Base-by-base conservation (phyloP, 306 rosid species). In the Pachyrhizus erosus region DNA sequence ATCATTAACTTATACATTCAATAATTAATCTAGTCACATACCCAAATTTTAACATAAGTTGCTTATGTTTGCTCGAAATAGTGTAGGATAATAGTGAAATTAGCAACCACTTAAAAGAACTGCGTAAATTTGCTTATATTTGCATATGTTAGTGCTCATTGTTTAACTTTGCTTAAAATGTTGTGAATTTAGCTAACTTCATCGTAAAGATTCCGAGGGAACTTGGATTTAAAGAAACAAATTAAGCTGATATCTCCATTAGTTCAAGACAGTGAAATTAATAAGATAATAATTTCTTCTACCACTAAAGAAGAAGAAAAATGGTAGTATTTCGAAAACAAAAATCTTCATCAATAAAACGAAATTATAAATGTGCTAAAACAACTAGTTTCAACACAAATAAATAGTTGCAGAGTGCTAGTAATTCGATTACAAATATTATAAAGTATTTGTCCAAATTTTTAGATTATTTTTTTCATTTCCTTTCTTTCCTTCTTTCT, bases 61-160 rank as follows among this genome's bases (percentile, higher is more conserved):
- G 66, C 77, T 31, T 78, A 21, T 9, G 40, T 73, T 65, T 31
- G 37, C 33, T 73, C 7, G n/a, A 79, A 72, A 31, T 42, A 76
- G 9, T 58, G 29, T 27, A 34, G 51, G 34, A 23, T 31, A 29
- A 18, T 66, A 6, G 24, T 9, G 45, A 78, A 71, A 39, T 83
- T 27, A 51, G 11, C 67, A 34, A 48, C 27, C 57, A n/a, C 33
- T 37, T 7, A 15, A 67, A 78, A 49, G 9, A 2, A 37, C 15
- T 67, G 42, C 24, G 18, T 49, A n/a, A 8, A 15, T 21, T 20
- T 68, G 23, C 43, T 67, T 52, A 26, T 3, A 10, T 33, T 37
- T 45, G 81, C 31, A 43, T 72, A 34, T 58, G 45, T 43, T 43
- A n/a, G 20, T 17, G 45, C 43, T 60, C 40, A 46, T 34, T 18